These are phyloP conservation scores for Vinca minor DNA, from an alignment of 257 asterid genomes.

Conservation along the genomic window DNA sequence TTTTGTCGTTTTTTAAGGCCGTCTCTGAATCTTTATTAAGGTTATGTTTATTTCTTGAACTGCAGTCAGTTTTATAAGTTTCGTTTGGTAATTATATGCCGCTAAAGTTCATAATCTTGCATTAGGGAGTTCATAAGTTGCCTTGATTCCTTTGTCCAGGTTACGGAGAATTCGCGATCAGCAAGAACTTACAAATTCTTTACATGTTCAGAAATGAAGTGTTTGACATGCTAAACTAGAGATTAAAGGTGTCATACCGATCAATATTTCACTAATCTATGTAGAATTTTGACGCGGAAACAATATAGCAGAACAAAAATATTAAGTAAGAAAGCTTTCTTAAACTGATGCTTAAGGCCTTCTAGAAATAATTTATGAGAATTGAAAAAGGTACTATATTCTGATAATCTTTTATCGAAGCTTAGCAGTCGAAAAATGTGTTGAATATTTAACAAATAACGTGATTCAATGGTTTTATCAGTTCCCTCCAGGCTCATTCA, in stretches of 20 bases:
- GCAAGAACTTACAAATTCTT: not conserved
- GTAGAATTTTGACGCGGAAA: not conserved
- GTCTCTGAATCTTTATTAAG: not conserved
- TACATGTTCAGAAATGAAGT: not conserved
- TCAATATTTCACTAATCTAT: not conserved
- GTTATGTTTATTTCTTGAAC: not conserved
- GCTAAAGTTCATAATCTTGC: not conserved
- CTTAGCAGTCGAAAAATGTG: not conserved
- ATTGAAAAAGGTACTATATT: not conserved
- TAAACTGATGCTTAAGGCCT: not conserved
- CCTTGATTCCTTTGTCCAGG: not conserved
- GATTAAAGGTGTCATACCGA: not conserved
- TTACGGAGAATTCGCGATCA: not conserved
- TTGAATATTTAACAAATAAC: too few relatives aligned
- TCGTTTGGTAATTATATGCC: too few relatives aligned
- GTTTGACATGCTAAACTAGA: not conserved
- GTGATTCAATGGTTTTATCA: not conserved
- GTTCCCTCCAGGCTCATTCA: too few relatives aligned
- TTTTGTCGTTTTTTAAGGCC: too few relatives aligned
- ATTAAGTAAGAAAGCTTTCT: not conserved
- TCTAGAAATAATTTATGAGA: too few relatives aligned
- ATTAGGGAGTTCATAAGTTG: not conserved
- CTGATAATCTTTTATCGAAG: not conserved
- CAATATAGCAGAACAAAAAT: not conserved
- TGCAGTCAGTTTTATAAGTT: not conserved